These are phyloP conservation scores for Penicillium sp. DNA, from an alignment of 2,329 filamentous ascomycete species.

Conservation along the genomic window DNA sequence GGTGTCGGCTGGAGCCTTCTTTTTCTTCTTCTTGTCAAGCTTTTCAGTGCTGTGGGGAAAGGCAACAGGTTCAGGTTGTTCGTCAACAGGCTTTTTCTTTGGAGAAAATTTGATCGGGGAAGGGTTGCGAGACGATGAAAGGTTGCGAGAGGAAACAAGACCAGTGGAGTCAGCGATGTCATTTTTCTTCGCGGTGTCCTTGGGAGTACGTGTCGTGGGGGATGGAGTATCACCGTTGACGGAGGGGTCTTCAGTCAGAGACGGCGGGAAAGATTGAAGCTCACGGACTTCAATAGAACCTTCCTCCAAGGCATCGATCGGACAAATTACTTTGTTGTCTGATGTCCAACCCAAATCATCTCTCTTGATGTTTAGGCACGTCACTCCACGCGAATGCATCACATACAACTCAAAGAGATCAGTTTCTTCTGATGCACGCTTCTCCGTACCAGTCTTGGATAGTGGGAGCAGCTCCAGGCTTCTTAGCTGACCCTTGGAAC, in stretches of 20 bases:
- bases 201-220: conserved; percentile 37
- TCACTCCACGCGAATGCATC: conserved; percentile 97
- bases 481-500: conserved; percentile 79
- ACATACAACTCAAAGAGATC: conserved; percentile 92
- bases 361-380: conserved; percentile 81
- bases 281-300: conserved; percentile 75
- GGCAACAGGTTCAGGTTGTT: conserved; percentile 27
- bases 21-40: conserved; percentile 72
- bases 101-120: conserved; percentile 41
- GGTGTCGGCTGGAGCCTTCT: conserved; percentile 44
- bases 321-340: conserved; percentile 81
- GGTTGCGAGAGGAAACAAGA: conserved; percentile 24
- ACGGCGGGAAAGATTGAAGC: conserved; percentile 55
- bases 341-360: conserved; percentile 88
- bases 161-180: conserved; percentile 25
- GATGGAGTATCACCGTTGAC: conserved; percentile 45
- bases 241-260: conserved; percentile 43
- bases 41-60: conserved; percentile 51
- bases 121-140: conserved; percentile 15
- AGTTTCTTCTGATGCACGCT: conserved; percentile 64
- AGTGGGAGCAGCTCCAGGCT: conserved; percentile 85
- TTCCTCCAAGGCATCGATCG: conserved; percentile 72
- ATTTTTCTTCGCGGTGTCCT: conserved; percentile 41
- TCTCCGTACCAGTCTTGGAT: conserved; percentile 50
- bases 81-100: conserved; percentile 44